Percentiles rank a stretch among this genome's conserved stretches.
Conservation (phyloP, 2,329 filamentous ascomycete genomes). For the Pseudogymnoascus sp. region DNA sequence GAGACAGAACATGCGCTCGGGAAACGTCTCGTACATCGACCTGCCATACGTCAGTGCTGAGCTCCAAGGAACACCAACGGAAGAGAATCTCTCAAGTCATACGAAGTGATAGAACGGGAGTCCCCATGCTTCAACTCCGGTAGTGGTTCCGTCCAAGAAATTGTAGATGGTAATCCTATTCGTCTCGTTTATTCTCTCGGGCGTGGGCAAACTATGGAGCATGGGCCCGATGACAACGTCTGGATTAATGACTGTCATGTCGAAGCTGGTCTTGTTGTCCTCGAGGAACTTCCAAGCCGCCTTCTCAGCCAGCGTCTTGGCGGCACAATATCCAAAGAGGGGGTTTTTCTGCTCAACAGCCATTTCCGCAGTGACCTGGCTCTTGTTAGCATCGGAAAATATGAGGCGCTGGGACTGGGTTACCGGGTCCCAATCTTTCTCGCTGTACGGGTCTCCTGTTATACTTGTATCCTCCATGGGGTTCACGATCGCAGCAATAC, state of each 20-base stretch:
- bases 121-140: slow-evolving; percentile 21
- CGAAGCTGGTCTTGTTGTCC: slow-evolving; percentile 47
- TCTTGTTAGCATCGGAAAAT: neutral
- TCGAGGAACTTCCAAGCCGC: slow-evolving; percentile 58
- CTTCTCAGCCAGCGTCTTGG: slow-evolving; percentile 60
- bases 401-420: slow-evolving; percentile 31
- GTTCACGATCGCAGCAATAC: slow-evolving; percentile 28
- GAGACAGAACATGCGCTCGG: slow-evolving; percentile 53
- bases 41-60: slow-evolving; percentile 34
- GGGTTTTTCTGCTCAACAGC: slow-evolving; percentile 37
- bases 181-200: slow-evolving; percentile 62
- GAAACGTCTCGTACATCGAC: slow-evolving; percentile 57
- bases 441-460: slow-evolving; percentile 36
- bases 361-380: slow-evolving; percentile 15
- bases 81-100: slow-evolving; percentile 9
- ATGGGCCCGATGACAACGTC: slow-evolving; percentile 58
- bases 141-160: slow-evolving; percentile 46
- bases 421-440: slow-evolving; percentile 49
- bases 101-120: slow-evolving; percentile 20
- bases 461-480: slow-evolving; percentile 22
- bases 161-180: slow-evolving; percentile 51
- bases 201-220: slow-evolving; percentile 53
- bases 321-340: slow-evolving; percentile 42
- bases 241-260: slow-evolving; percentile 53
- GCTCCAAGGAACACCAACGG: slow-evolving; percentile 35